Evolutionary conservation across 2,329 filamentous ascomycete genomes (phyloP), one percentile per base, ranked within the genome.

Genomic region (Delphinella strobiligena): DNA sequence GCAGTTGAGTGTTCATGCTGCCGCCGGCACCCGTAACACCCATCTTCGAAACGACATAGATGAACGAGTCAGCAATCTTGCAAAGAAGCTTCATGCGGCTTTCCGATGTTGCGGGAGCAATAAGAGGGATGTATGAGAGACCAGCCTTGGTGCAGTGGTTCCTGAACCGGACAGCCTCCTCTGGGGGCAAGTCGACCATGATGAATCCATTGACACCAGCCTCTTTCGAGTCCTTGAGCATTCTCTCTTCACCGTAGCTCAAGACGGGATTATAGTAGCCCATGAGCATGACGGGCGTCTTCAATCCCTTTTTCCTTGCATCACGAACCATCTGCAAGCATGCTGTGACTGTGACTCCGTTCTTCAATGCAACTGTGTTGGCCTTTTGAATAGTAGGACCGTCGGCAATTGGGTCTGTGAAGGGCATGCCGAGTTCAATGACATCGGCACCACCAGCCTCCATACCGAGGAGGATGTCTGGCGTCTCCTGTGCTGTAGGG

Each of bases 251-350:
- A 39, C 91, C 91, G 59, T 96, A 98, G 54, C 82, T 85, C 45
- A 96, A 69, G 45, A 96, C 71, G 1, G 91, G 91, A 68, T 98
- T 98, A 67, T 94, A 98, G 74, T 98, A 98, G 54, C 91, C 91
- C 91, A 98, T 98, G 49, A 98, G 74, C 56, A 98, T 66, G 31
- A 98, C 75, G 1, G 91, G 91, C 1, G 81, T 78, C 53, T 73
- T 80, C 40, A 96, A 69, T 31, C 91, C 91, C 46, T 72, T 74
- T 51, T 73, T 71, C 53, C 91, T 74, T 34, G 89, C 86, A 46
- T 82, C 75, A 51, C 81, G 80, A 45, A 95, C 81, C 71, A 94
- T 89, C 54, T 82, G 72, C 31, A 98, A 72, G 12, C 84, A 83
- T 38, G 74, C 78, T 49, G 74, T 69, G 46, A 93, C 82, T 9